A percentile compares a stretch with the other conserved stretches of the same genome.
These are phyloP conservation scores for Xylariaceae sp. DNA, from an alignment of 2,329 filamentous ascomycete species.

Conservation along the genomic window DNA sequence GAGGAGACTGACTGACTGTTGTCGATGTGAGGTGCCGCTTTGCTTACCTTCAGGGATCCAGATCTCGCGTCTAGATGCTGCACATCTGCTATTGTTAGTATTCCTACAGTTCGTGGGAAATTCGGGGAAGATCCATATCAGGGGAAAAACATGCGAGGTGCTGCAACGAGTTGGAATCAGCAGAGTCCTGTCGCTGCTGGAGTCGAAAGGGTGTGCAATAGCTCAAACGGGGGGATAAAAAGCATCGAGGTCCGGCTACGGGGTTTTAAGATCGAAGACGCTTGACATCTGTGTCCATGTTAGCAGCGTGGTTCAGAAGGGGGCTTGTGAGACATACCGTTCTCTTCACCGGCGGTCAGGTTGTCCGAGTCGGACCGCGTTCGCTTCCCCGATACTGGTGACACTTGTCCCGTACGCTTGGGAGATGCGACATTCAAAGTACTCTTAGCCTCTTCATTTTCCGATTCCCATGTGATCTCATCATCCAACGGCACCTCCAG, in stretches of 20 bases:
- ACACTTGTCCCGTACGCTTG: constrained; percentile 34
- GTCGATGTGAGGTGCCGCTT: too few relatives aligned
- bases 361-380: constrained; percentile 27
- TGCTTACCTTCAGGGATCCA: too few relatives aligned
- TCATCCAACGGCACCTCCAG: constrained; percentile 27
- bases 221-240: constrained; percentile 6
- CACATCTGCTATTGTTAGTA: constrained; percentile 26
- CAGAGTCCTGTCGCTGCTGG: constrained; percentile 21
- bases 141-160: constrained; percentile 13
- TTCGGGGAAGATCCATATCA: not conserved
- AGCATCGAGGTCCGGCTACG: constrained; percentile 13
- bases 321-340: constrained; percentile 24
- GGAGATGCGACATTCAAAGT: constrained; percentile 17
- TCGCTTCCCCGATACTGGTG: constrained; percentile 31
- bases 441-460: constrained; percentile 27
- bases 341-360: constrained; percentile 23
- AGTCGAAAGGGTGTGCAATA: constrained; percentile 7
- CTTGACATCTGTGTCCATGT: constrained; percentile 45
- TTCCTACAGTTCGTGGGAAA: constrained; percentile 5
- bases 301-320: constrained; percentile 21
- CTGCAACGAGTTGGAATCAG: constrained; percentile 20
- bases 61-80: too few relatives aligned
- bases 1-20: too few relatives aligned
- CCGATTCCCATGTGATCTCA: constrained; percentile 36
- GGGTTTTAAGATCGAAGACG: constrained; percentile 46